Conservation (phyloP, 208 protist species). For the Leishmania martiniquensis region DNA sequence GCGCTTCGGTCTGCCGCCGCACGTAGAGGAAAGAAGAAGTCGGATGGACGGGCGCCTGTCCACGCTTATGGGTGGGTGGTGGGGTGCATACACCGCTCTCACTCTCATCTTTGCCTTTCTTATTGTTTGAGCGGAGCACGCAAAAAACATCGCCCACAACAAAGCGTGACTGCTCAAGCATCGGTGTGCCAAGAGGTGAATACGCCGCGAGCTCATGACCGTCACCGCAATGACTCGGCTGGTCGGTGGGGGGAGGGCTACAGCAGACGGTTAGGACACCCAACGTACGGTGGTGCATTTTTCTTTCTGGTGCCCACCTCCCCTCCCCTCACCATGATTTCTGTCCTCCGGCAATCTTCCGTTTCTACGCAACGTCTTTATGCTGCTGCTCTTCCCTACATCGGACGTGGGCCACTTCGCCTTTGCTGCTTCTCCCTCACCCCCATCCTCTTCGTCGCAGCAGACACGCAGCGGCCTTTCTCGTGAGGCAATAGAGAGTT, state of each 20-base stretch:
- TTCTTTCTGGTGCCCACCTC: background rate
- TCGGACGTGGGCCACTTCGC: background rate
- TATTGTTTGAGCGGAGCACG: background rate
- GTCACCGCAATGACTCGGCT: background rate
- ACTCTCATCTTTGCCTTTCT: constrained; percentile 5
- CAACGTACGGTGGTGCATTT: background rate
- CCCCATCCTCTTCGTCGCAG: background rate
- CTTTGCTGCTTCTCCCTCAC: background rate
- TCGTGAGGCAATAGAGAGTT: no score
- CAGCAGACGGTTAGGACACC: background rate
- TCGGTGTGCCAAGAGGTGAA: background rate
- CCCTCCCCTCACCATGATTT: background rate
- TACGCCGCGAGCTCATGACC: background rate
- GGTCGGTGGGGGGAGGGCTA: background rate
- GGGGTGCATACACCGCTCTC: background rate
- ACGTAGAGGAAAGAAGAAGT: background rate
- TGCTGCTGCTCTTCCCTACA: background rate
- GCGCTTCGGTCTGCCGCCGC: background rate
- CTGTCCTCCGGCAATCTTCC: background rate
- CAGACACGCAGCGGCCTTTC: background rate
- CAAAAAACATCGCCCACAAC: background rate
- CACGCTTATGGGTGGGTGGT: background rate
- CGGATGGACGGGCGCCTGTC: background rate
- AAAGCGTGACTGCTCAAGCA: background rate
- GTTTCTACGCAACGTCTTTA: background rate